Evolutionary conservation across 768 basidiomycete species (phyloP).

Genomic region (Boletus tomentosulus): DNA sequence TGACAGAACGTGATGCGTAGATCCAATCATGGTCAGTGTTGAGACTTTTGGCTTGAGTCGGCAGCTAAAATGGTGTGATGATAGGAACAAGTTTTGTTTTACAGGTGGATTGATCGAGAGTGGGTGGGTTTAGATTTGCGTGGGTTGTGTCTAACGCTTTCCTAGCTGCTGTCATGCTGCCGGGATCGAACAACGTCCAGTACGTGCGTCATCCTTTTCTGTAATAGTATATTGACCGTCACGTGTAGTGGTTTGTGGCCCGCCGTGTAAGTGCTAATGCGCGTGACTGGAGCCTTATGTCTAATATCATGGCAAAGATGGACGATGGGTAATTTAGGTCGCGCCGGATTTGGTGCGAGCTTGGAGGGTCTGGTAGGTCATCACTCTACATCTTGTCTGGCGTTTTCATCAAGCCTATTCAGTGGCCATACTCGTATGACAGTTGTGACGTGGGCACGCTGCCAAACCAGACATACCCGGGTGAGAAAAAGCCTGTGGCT

Average conservation of each 20-base stretch:
- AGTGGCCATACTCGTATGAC: conserved; percentile 55
- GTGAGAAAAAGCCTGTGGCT: conserved; percentile 40
- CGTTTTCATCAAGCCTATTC: background rate
- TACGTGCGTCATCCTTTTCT: conserved; percentile 7
- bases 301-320: conserved; percentile 31
- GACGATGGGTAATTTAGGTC: conserved; percentile 51
- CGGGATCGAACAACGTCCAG: conserved; percentile 39
- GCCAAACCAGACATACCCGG: conserved; percentile 63
- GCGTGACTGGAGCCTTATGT: background rate
- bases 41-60: background rate
- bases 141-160: conserved; percentile 3
- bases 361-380: conserved; percentile 58
- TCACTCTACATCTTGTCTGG: conserved; percentile 8
- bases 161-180: conserved; percentile 36
- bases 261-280: conserved; percentile 34
- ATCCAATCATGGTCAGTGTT: conserved; percentile 28
- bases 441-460: conserved; percentile 77
- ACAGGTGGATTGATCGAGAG: conserved; percentile 70
- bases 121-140: conserved; percentile 3
- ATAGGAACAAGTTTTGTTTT: conserved; percentile 73
- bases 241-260: conserved; percentile 43
- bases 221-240: conserved; percentile 5
- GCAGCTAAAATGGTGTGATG: conserved; percentile 1
- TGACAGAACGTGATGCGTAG: conserved; percentile 21
- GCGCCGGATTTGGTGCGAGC: conserved; percentile 53